phyloP scores from a whole-genome alignment of 148 eudicot genomes.

The Rhododendron vialii region DNA sequence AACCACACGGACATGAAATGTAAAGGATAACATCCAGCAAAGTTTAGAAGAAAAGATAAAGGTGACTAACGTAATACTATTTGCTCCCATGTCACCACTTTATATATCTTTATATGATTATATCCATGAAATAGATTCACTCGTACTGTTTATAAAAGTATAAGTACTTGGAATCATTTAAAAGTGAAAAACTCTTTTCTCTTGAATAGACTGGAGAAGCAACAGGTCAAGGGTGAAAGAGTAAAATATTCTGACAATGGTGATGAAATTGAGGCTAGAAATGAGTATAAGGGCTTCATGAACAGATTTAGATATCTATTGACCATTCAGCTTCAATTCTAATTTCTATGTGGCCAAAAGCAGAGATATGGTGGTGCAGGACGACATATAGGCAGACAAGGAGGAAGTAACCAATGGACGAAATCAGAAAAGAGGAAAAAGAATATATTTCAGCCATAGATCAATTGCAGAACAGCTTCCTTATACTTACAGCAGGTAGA shows the following conservation, averaged over 20 bases:
- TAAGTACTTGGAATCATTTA: not conserved
- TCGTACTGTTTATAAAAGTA: not conserved
- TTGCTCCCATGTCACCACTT: not conserved
- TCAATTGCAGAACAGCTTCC: not conserved
- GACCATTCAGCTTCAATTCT: not conserved
- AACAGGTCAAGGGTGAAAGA: not conserved
- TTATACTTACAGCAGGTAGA: constrained; percentile 41
- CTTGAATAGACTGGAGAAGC: not conserved
- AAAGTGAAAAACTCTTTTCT: not conserved
- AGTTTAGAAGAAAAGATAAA: not conserved
- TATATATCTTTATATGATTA: not conserved
- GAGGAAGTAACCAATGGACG: not conserved
- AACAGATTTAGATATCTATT: not conserved
- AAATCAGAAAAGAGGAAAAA: not conserved
- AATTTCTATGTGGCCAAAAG: not conserved
- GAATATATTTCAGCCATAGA: not conserved
- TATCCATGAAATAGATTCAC: not conserved
- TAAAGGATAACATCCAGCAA: not conserved
- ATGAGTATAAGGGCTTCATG: not conserved
- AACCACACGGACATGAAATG: not conserved
- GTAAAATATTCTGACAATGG: not conserved
- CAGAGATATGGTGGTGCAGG: not conserved
- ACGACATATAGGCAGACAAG: not conserved
- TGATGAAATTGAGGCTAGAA: not conserved
- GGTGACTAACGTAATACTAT: not conserved